Evolutionary conservation across 1,139 yeast genomes (phyloP).

Genomic region (Saccharomyces pastorianus): DNA sequence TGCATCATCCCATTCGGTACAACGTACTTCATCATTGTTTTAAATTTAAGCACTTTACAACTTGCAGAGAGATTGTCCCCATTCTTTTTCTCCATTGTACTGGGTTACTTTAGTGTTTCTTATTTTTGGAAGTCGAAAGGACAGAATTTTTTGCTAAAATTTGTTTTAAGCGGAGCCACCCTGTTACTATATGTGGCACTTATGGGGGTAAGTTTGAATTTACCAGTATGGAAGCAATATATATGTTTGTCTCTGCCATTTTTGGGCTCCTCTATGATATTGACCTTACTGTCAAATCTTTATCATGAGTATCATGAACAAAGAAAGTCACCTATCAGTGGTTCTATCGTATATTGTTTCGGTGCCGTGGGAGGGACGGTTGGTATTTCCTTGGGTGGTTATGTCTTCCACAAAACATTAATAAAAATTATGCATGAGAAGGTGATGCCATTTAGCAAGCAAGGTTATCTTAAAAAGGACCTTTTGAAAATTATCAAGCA

Average conservation of each 20-base stretch:
- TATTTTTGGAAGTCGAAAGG: not conserved
- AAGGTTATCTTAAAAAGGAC: conserved; percentile 32
- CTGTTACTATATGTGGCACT: not conserved
- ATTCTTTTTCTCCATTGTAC: not conserved
- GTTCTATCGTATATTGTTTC: not conserved
- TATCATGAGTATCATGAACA: not conserved
- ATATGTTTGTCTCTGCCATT: not conserved
- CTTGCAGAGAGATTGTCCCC: not conserved
- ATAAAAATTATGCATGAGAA: conserved; percentile 18
- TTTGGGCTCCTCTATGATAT: not conserved
- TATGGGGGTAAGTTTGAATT: not conserved
- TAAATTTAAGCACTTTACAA: not conserved
- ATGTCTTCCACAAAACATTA: conserved; percentile 16
- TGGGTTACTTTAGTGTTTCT: not conserved
- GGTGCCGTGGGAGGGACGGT: not conserved
- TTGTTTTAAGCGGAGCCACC: not conserved
- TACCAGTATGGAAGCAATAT: not conserved
- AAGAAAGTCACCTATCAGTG: not conserved
- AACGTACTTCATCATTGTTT: not conserved
- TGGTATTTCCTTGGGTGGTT: not conserved
- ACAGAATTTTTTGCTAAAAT: not conserved
- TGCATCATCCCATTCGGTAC: not conserved
- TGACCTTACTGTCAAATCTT: not conserved
- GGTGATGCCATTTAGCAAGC: conserved; percentile 25
- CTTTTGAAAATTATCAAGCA: conserved; percentile 40